Percentiles rank a stretch among this genome's conserved stretches.
Evolutionary conservation across 225 moss, liverwort and hornwort species (phyloP).

Genomic region (Bryum argenteum): DNA sequence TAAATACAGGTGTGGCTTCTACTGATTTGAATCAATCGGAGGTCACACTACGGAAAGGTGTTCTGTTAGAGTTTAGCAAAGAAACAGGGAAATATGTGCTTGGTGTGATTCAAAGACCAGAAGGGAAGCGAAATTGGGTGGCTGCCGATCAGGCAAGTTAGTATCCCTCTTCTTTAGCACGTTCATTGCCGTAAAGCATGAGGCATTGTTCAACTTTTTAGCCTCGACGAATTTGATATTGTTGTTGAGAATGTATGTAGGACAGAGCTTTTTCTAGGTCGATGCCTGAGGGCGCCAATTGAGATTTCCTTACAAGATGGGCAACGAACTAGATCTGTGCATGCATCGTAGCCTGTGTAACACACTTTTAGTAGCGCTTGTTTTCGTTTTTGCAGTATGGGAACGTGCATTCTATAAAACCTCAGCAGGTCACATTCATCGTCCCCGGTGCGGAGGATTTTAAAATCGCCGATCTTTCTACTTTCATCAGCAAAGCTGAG

Average conservation of each 20-base stretch:
- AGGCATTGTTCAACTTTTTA: not conserved
- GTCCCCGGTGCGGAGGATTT: slow-evolving; percentile 75
- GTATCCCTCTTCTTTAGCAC: slow-evolving; percentile 6
- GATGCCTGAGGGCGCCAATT: not conserved
- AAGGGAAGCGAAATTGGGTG: slow-evolving; percentile 90
- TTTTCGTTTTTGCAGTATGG: slow-evolving; percentile 60
- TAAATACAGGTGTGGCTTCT: slow-evolving; percentile 37
- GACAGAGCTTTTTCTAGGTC: not conserved
- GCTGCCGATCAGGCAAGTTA: slow-evolving; percentile 82
- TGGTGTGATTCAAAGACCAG: slow-evolving; percentile 79
- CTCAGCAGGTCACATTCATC: slow-evolving; percentile 81
- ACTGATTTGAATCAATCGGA: slow-evolving; percentile 50
- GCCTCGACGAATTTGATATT: not conserved
- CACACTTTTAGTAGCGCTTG: slow-evolving; percentile 20
- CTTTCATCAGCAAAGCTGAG: slow-evolving; percentile 63
- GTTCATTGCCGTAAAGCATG: not conserved
- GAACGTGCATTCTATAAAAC: slow-evolving; percentile 66
- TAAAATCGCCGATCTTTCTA: slow-evolving; percentile 55
- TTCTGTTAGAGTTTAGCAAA: slow-evolving; percentile 79
- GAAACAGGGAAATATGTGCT: slow-evolving; percentile 76
- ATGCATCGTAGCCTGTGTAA: not conserved
- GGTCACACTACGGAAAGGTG: slow-evolving; percentile 61
- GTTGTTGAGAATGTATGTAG: slow-evolving; percentile 2
- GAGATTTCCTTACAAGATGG: not conserved
- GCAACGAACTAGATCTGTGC: not conserved